Evolutionary conservation across 176 grass and related monocot genomes (phyloP).

Genomic region (Zea mays): Zm-B73-REFERENCE-NAM-5.0 NC_050102.1:10672501-10673000

Average conservation of each 20-base stretch:
- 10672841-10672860: slow-evolving; percentile 14
- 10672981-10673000: slow-evolving; percentile 23
- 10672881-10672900: slow-evolving; percentile 97
- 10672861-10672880: slow-evolving; percentile 71
- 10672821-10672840: neutral
- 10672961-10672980: slow-evolving; percentile 70
- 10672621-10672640: slow-evolving; percentile 25
- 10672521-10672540: neutral
- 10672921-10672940: slow-evolving; percentile 84
- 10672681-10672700: neutral
- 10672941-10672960: slow-evolving; percentile 95
- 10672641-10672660: slow-evolving; percentile 28
- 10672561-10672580: neutral
- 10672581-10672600: neutral
- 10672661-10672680: slow-evolving; percentile 3
- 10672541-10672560: neutral
- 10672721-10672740: neutral
- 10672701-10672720: neutral
- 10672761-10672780: neutral
- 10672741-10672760: neutral
- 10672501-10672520: neutral
- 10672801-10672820: neutral
- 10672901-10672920: slow-evolving; percentile 84
- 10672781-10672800: slow-evolving; percentile 5
- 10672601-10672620: neutral